Percentiles rank a stretch among this genome's conserved stretches.
Evolutionary conservation across 768 basidiomycete species (phyloP).

Genomic region (Tricholomella constricta): DNA sequence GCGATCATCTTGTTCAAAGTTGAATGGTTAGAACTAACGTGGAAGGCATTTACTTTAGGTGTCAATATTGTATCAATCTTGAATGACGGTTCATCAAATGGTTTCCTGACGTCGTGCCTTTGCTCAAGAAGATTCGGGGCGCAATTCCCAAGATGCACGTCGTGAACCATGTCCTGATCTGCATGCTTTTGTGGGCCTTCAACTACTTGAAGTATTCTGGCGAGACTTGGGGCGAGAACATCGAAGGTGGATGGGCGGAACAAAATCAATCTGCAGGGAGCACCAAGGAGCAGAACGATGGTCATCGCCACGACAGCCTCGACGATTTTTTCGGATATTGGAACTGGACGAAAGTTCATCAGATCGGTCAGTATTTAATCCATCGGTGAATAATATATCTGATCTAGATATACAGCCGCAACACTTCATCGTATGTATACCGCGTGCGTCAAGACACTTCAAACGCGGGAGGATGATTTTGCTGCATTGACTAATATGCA

Average conservation of each 20-base stretch:
- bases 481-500: background rate
- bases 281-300: conserved; percentile 31
- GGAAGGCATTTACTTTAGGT: conserved; percentile 11
- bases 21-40: no score
- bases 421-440: background rate
- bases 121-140: conserved; percentile 20
- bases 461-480: background rate
- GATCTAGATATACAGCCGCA: background rate
- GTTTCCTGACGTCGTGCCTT: conserved; percentile 14
- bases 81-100: conserved; percentile 13
- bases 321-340: conserved; percentile 25
- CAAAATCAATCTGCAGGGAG: conserved; percentile 28
- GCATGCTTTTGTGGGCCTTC: conserved; percentile 24
- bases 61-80: conserved; percentile 26
- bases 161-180: conserved; percentile 24
- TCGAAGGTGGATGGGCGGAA: no score
- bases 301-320: conserved; percentile 31
- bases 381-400: background rate
- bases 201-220: conserved; percentile 26
- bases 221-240: conserved; percentile 28
- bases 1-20: background rate
- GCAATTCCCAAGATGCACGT: conserved; percentile 33
- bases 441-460: background rate
- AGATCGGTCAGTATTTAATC: conserved; percentile 20
- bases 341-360: conserved; percentile 29